Base-by-base conservation (phyloP, 2,329 filamentous ascomycete genomes). In the Cladophialophora exuberans region DNA sequence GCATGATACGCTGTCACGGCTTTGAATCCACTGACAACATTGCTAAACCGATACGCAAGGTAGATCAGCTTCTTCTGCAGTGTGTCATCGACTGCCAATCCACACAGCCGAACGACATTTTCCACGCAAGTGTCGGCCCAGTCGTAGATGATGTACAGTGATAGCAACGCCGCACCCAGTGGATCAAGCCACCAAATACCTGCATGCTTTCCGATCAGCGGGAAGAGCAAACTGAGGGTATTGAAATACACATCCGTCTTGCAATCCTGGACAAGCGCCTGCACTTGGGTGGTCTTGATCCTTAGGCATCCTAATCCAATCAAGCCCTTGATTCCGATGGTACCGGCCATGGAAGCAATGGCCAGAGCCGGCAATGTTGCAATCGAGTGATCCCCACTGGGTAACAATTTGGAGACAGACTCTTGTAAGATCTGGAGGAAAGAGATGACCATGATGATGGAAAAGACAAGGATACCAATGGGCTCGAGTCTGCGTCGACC, bases 161-260 rank as follows among this genome's bases (percentile, higher is more conserved):
- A 86, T 0, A 88, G 73, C 0, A 87, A 64, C 0, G 80, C 79
- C 3, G 85, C 85, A 51, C 85, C 85, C 0, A 80, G 20, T 5
- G 79, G 79, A 65, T 88, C 85, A 11, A 88, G 75, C 85, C 85
- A 88, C 85, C 85, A 88, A 11, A 86, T 64, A 20, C 81, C 67
- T 3, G 79, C 73, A 44, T 80, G 74, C 62, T 80, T 75, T 5
- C 85, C 85, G 45, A 87, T 78, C 23, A 85, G 72, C 0, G 83
- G 83, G 62, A 86, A 86, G 6, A 84, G 73, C 1, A 86, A 77
- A 11, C 82, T 84, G 5, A 85, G 75, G 0, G 82, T 82, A 65
- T 86, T 86, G 72, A 86, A 86, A 61, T 83, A 75, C 15, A 86
- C 82, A 57, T 86, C 83, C 0, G 81, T 83, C 66, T 84, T 83